Conservation (phyloP, 108 stramenopile species). For the Nitzschia inconspicua region DNA sequence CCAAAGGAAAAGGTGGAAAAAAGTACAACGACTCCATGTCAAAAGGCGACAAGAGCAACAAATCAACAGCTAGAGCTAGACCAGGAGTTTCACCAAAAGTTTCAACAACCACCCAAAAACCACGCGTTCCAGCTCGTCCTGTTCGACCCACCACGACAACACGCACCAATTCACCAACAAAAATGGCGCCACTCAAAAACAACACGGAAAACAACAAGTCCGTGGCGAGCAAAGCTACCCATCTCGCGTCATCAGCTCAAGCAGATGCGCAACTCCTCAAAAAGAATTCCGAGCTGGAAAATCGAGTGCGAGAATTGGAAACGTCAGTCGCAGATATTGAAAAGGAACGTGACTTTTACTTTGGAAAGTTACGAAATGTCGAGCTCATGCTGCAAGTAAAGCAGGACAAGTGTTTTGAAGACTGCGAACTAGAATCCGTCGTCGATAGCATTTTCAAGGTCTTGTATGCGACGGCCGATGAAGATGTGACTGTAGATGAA, state of each 20-base stretch:
- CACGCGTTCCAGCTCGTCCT: slow-evolving; percentile 7
- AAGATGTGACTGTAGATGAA: slow-evolving; percentile 48
- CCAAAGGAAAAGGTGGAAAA: slow-evolving; percentile 88
- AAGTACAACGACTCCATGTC: slow-evolving; percentile 26
- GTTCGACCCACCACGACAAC: slow-evolving; percentile 5
- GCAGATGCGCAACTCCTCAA: slow-evolving; percentile 47
- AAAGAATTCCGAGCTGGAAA: slow-evolving; percentile 49
- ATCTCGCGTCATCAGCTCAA: slow-evolving; percentile 3
- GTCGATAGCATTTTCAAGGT: slow-evolving; percentile 76
- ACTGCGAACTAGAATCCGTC: slow-evolving; percentile 35
- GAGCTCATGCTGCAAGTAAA: slow-evolving; percentile 90
- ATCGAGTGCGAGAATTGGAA: slow-evolving; percentile 44
- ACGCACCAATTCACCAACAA: slow-evolving; percentile 6
- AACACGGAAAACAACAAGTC: not conserved
- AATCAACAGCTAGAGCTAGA: not conserved
- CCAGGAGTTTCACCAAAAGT: not conserved
- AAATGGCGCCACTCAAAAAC: not conserved
- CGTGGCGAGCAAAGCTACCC: slow-evolving; percentile 1
- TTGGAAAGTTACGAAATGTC: slow-evolving; percentile 92
- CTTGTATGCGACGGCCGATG: slow-evolving; percentile 61
- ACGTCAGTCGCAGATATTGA: slow-evolving; percentile 61
- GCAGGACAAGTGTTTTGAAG: slow-evolving; percentile 62
- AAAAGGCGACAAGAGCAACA: slow-evolving; percentile 3
- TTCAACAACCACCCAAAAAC: slow-evolving; percentile 5
- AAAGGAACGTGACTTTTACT: slow-evolving; percentile 95